Evolutionary conservation across 306 rosid genomes (phyloP).

Genomic region (Quercus agrifolia): DNA sequence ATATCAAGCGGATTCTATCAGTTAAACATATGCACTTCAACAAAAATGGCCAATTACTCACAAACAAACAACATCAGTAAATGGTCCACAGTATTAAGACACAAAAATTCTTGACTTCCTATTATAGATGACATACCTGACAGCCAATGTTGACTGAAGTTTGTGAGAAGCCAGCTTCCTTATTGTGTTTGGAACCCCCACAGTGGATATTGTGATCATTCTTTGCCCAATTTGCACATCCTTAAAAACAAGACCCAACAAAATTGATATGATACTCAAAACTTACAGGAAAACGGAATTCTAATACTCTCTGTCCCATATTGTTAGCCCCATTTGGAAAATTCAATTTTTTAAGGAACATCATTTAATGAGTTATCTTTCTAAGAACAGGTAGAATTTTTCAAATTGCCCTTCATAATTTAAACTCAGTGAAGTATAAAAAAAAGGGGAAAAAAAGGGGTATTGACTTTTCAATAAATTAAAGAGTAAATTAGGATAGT

Average conservation of each 20-base stretch:
- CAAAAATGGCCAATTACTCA: conserved; percentile 14
- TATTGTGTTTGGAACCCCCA: conserved; percentile 96
- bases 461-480: no score
- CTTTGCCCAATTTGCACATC: conserved; percentile 96
- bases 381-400: no score
- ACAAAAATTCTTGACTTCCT: background rate
- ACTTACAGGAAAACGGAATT: background rate
- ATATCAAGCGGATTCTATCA: background rate
- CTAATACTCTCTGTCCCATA: background rate
- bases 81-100: background rate
- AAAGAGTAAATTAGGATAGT: no score
- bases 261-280: conserved; percentile 16
- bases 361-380: no score
- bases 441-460: no score
- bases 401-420: no score
- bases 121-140: conserved; percentile 54
- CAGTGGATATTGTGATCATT: conserved; percentile 96
- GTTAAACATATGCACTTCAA: background rate
- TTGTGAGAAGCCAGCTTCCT: conserved; percentile 87
- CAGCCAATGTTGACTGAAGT: conserved; percentile 96
- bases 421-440: no score
- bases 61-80: background rate
- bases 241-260: conserved; percentile 31
- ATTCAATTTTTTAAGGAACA: no score
- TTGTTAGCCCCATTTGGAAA: no score